These are phyloP conservation scores for Metarhizium rileyi DNA, from an alignment of 2,329 filamentous ascomycete genomes.

Conservation along the genomic window DNA sequence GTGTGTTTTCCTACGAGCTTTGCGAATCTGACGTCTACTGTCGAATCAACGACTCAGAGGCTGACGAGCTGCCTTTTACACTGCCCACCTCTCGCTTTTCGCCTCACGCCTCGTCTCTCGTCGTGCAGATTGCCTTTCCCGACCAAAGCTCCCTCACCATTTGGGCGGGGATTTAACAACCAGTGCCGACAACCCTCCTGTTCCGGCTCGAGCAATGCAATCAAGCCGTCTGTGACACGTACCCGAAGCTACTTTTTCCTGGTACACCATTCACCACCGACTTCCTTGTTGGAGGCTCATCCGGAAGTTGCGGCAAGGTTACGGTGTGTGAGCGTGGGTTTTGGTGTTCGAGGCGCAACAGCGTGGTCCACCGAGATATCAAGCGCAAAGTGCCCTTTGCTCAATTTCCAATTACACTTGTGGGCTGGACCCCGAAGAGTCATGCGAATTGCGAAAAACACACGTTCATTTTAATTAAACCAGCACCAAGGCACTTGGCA, in stretches of 20 bases:
- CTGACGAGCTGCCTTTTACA: background rate
- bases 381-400: background rate
- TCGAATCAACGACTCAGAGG: background rate
- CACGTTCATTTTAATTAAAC: background rate
- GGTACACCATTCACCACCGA: background rate
- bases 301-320: background rate
- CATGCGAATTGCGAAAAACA: background rate
- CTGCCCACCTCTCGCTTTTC: background rate
- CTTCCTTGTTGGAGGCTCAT: background rate
- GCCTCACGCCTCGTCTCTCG: background rate
- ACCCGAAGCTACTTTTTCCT: background rate
- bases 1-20: background rate
- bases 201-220: background rate
- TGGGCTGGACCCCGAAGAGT: constrained; percentile 8
- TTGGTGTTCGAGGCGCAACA: background rate
- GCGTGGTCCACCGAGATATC: background rate
- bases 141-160: background rate
- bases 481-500: background rate
- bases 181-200: background rate
- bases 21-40: background rate
- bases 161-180: background rate
- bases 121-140: background rate
- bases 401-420: background rate
- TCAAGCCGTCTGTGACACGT: background rate
- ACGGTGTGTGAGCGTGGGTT: background rate